Base-by-base conservation (phyloP, 2,329 filamentous ascomycete species). In the Orbilia quercus region DNA sequence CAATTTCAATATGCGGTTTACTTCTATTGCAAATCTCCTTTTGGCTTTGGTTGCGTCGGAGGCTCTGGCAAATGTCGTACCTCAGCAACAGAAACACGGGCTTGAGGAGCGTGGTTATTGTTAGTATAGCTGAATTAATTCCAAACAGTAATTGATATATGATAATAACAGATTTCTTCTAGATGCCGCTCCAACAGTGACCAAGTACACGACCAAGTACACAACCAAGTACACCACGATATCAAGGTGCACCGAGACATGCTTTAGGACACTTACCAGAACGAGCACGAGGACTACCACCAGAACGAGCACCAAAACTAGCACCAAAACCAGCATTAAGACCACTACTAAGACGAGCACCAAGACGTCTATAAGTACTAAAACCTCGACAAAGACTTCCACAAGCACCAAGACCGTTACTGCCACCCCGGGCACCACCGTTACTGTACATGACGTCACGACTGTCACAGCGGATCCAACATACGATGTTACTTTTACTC, bases 131-230 rank as follows among this genome's bases (percentile, higher is more conserved):
- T 12, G 12, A 6, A 40, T 14, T 14, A 3, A 12, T 6, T 40
- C 36, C 14, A 40, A n/a, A n/a, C n/a, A n/a, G n/a, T n/a, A n/a
- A n/a, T n/a, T n/a, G n/a, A n/a, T n/a, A n/a, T n/a, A n/a, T n/a
- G n/a, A 16, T 14, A 40, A 16, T 40, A 40, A 16, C 12, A 14
- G 36, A 40, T 40, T 40, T 40, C 28, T 31, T 4, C 36, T 40
- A 40, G 36, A 16, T 40, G 36, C 36, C 14, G 36, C 36, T 4
- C 9, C 9, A 7, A 40, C 36, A 3, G 14, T 40, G 6, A 40
- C 36, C n/a, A 40, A 40, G 36, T 40, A 40, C n/a, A 4, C 36
- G 36, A 40, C 36, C 9, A 40, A 40, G n/a, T 40, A 40, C 36
- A 7, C 36, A 12, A 40, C 36, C n/a, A 40, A 40, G 36, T 40